Conservation (phyloP, 1,139 yeast genomes). For the Pneumocystis canis region DNA sequence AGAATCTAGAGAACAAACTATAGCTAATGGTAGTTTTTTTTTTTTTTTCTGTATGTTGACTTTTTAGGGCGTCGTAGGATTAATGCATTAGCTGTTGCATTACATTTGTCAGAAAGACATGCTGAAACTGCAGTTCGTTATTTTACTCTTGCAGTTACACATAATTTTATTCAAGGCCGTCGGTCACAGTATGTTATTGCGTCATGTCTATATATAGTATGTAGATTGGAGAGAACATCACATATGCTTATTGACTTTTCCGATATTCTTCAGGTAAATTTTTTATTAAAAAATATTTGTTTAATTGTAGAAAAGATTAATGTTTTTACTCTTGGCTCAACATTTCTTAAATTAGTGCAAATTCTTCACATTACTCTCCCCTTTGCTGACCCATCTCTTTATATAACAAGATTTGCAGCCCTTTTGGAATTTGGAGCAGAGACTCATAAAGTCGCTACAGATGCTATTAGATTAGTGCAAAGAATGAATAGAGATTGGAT, state of each 20-base stretch:
- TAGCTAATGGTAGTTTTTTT: constrained; percentile 34
- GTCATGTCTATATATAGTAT: constrained; percentile 85
- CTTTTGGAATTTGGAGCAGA: constrained; percentile 54
- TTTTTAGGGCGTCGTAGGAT: constrained; percentile 54
- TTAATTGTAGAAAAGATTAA: constrained; percentile 33
- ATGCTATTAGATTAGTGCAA: constrained; percentile 74
- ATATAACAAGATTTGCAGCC: constrained; percentile 86
- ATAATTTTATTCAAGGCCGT: constrained; percentile 89
- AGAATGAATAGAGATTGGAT: constrained; percentile 94
- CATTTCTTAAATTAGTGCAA: constrained; percentile 80
- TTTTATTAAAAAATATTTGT: background rate
- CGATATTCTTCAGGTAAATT: constrained; percentile 46
- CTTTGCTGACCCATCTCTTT: constrained; percentile 82
- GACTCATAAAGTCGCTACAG: constrained; percentile 56
- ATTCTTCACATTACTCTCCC: constrained; percentile 64
- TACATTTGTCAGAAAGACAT: constrained; percentile 68
- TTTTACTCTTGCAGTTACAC: constrained; percentile 72
- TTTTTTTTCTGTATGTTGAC: background rate
- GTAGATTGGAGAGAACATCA: constrained; percentile 78
- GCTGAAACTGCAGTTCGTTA: constrained; percentile 77
- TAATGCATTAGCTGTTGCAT: constrained; percentile 60
- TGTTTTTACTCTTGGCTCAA: constrained; percentile 89
- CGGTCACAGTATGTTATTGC: constrained; percentile 88
- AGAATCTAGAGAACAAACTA: constrained; percentile 78
- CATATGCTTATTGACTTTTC: constrained; percentile 94